These are phyloP conservation scores for Fusarium euwallaceae DNA, from an alignment of 2,329 filamentous ascomycete genomes.

Conservation along the genomic window DNA sequence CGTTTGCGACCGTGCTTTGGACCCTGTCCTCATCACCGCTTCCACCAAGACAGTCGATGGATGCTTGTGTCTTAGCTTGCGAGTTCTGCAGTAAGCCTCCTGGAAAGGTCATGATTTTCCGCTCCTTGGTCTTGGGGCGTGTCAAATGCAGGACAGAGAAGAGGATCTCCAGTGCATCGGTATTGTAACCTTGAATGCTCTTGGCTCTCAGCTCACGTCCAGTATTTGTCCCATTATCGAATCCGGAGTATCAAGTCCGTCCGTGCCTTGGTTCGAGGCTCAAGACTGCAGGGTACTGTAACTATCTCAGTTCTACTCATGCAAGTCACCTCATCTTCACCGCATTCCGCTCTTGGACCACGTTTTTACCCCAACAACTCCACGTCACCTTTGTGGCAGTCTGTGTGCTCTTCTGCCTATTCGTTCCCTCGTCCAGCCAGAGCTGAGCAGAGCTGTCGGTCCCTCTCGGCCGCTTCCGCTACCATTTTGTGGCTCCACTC, in stretches of 20 bases:
- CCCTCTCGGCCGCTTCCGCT: slow-evolving; percentile 24
- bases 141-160: slow-evolving; percentile 10
- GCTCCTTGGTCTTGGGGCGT: slow-evolving; percentile 22
- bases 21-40: slow-evolving; percentile 30
- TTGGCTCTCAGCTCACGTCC: background rate
- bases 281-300: background rate
- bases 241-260: slow-evolving; percentile 1
- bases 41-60: slow-evolving; percentile 22
- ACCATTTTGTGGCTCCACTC: slow-evolving; percentile 17
- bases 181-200: background rate
- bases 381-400: slow-evolving; percentile 14
- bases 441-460: background rate
- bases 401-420: background rate
- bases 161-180: slow-evolving; percentile 2
- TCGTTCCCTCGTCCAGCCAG: background rate
- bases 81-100: slow-evolving; percentile 5
- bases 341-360: slow-evolving; percentile 33
- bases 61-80: slow-evolving; percentile 9
- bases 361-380: slow-evolving; percentile 35
- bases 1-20: slow-evolving; percentile 22
- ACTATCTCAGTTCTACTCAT: slow-evolving; percentile 15
- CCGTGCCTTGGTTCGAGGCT: background rate
- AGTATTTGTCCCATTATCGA: background rate
- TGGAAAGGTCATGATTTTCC: slow-evolving; percentile 18
- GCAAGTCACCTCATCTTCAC: slow-evolving; percentile 35